Percentiles rank a stretch among this genome's conserved stretches.
Conservation (phyloP, 257 asterid genomes). For the Gentiana macrophylla region DNA sequence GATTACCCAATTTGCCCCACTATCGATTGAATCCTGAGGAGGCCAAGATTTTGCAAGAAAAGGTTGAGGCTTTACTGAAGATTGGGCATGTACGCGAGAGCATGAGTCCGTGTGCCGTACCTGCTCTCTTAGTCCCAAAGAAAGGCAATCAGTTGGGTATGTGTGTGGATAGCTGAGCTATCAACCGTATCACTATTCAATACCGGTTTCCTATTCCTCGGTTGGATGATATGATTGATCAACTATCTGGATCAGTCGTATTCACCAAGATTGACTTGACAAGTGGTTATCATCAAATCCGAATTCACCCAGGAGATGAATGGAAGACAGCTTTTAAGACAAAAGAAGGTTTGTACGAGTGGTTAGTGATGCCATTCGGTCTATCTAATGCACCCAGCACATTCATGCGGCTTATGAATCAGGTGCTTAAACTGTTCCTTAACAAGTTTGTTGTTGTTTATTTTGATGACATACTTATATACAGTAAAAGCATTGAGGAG, state of each 20-base stretch:
- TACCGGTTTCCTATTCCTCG: background rate
- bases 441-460: no score
- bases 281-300: background rate
- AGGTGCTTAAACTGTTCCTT: no score
- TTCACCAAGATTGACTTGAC: background rate
- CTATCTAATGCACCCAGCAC: no score
- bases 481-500: no score
- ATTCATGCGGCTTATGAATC: no score
- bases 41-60: background rate
- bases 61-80: background rate
- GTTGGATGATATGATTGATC: background rate
- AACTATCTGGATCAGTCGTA: background rate
- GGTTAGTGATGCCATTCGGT: no score
- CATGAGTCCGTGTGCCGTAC: background rate
- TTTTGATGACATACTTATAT: no score
- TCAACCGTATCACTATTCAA: background rate
- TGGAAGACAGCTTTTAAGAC: no score
- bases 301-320: background rate
- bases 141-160: background rate
- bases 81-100: background rate
- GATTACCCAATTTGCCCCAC: background rate
- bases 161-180: slow-evolving; percentile 1
- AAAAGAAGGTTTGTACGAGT: no score
- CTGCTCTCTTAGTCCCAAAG: background rate
- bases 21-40: background rate